Evolutionary conservation across 441 rosid genomes (phyloP).

Genomic region (Aleurites moluccanus): DNA sequence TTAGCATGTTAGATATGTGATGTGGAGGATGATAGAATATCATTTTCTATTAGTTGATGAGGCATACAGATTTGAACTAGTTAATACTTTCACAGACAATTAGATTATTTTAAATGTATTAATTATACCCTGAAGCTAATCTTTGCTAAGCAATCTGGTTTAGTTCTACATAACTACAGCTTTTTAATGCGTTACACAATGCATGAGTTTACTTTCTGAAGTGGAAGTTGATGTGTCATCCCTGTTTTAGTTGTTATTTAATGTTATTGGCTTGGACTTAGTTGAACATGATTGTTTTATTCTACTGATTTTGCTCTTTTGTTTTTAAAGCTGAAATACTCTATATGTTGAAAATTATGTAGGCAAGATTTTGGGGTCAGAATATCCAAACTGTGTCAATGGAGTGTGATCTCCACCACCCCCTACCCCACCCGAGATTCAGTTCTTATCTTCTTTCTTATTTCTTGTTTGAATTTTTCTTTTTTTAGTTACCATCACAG

Average conservation of each 20-base stretch:
- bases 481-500: slow-evolving; percentile 34
- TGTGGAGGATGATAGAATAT: background rate
- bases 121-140: background rate
- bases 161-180: background rate
- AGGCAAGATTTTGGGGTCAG: background rate
- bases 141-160: background rate
- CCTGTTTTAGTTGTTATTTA: background rate
- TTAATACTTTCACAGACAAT: background rate
- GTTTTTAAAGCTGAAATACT: background rate
- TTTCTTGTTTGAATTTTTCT: background rate
- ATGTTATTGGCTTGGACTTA: background rate
- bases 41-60: background rate
- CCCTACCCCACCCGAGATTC: too few species aligned
- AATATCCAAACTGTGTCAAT: background rate
- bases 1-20: background rate
- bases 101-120: background rate
- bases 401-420: background rate
- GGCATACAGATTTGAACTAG: background rate
- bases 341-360: background rate
- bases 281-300: background rate
- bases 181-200: background rate
- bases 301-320: background rate
- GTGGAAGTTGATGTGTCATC: background rate
- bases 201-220: background rate
- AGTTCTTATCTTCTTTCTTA: background rate